A percentile compares a stretch with the other conserved stretches of the same genome.
Evolutionary conservation across 2,329 filamentous ascomycete species (phyloP).

Genomic region (Fusarium tanahbumbuense): DNA sequence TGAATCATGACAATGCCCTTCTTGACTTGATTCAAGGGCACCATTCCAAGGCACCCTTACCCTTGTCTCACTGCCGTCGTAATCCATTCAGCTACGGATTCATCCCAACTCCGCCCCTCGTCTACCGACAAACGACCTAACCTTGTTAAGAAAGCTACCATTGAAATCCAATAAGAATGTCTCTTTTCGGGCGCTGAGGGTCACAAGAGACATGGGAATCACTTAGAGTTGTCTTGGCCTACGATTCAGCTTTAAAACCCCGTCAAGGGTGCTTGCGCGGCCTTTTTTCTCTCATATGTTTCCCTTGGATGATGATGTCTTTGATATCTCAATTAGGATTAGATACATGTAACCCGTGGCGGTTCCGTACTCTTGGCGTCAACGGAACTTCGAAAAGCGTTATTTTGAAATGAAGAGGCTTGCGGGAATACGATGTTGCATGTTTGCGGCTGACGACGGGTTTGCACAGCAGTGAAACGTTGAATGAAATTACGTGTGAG

Average conservation of each 20-base stretch:
- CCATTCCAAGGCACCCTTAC: background rate
- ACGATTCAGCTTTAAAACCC: conserved; percentile 5
- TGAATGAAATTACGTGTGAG: background rate
- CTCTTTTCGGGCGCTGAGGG: background rate
- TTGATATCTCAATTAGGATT: conserved; percentile 27
- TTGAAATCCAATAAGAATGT: conserved; percentile 4
- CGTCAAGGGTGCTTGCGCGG: conserved; percentile 18
- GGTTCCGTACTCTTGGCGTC: background rate
- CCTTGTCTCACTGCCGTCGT: conserved; percentile 17
- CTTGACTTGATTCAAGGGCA: background rate
- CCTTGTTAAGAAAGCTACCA: conserved; percentile 6
- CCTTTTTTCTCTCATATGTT: background rate
- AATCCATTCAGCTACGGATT: conserved; percentile 23
- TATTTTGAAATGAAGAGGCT: conserved; percentile 6
- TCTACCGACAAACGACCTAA: conserved; percentile 3
- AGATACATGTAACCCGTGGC: conserved; percentile 14
- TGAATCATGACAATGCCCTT: conserved; percentile 1
- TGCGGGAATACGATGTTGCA: conserved; percentile 5
- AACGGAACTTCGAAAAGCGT: background rate
- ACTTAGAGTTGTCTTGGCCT: conserved; percentile 19
- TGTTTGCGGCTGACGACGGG: background rate
- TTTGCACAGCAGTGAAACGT: background rate
- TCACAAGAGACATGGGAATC: conserved; percentile 23
- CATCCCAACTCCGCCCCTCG: conserved; percentile 21
- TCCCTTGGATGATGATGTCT: conserved; percentile 14